A percentile compares a stretch with the other conserved stretches of the same genome.
These are phyloP conservation scores for Penicillium cataractarum DNA, from an alignment of 495 filamentous ascomycete genomes.

Conservation along the genomic window DNA sequence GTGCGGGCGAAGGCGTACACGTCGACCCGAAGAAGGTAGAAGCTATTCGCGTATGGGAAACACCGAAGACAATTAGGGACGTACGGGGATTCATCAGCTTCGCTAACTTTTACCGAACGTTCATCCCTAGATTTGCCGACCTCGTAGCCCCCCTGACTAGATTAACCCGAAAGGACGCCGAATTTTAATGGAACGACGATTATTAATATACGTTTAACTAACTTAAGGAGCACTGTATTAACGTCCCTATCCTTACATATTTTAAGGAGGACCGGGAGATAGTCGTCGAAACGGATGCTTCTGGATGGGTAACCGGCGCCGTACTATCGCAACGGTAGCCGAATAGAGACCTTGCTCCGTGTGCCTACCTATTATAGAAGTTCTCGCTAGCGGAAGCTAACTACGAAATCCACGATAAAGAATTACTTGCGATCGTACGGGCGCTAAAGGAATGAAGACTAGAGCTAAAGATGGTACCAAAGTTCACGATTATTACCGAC, in stretches of 20 bases:
- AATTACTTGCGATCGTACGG: slow-evolving; percentile 31
- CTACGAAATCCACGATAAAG: slow-evolving; percentile 38
- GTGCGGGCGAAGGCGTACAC: neutral
- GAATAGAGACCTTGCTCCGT: slow-evolving; percentile 8
- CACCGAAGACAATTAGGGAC: neutral
- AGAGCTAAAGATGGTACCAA: neutral
- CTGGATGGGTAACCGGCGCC: slow-evolving; percentile 5
- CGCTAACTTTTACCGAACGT: slow-evolving; percentile 2
- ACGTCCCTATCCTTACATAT: slow-evolving; percentile 2
- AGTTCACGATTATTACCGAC: neutral
- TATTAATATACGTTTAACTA: slow-evolving; percentile 13
- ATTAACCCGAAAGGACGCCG: slow-evolving; percentile 13
- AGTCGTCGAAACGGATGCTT: slow-evolving; percentile 23
- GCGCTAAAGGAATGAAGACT: slow-evolving; percentile 33
- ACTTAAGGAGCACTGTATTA: slow-evolving; percentile 10
- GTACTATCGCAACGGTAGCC: slow-evolving; percentile 9
- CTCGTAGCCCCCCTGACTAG: neutral
- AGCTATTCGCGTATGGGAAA: neutral
- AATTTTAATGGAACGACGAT: slow-evolving; percentile 11
- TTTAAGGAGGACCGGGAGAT: slow-evolving; percentile 10
- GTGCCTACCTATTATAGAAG: slow-evolving; percentile 31
- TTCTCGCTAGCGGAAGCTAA: slow-evolving; percentile 31
- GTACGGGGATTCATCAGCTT: neutral
- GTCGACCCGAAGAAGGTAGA: neutral
- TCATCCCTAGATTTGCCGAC: neutral